These are phyloP conservation scores for Acanthamoeba healyi DNA, from an alignment of 208 protist species.

Conservation along the genomic window DNA sequence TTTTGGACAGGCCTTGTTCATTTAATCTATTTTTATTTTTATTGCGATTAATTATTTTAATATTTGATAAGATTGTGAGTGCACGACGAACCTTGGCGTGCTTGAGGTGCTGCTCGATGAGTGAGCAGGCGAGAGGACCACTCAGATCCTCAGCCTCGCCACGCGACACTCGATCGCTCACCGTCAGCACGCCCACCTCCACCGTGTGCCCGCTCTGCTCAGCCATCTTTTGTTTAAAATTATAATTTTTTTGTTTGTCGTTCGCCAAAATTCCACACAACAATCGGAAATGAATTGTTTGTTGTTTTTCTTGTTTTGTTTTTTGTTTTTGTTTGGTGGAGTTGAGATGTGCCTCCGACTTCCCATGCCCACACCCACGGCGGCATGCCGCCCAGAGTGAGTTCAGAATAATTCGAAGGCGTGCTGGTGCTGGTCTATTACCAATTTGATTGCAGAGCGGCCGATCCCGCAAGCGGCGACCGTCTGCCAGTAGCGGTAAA, in stretches of 20 bases:
- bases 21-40: too few relatives aligned
- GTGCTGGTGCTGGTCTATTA: slow-evolving; percentile 8
- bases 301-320: not conserved
- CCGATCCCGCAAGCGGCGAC: slow-evolving; percentile 32
- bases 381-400: not conserved
- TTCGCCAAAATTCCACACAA: too few relatives aligned
- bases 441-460: slow-evolving; percentile 11
- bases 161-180: slow-evolving; percentile 76
- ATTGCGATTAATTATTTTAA: too few relatives aligned
- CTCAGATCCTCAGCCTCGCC: slow-evolving; percentile 76
- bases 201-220: not conserved
- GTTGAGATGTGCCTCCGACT: slow-evolving; percentile 16
- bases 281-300: too few relatives aligned
- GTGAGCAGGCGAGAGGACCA: slow-evolving; percentile 67
- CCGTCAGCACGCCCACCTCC: slow-evolving; percentile 80
- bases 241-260: too few relatives aligned
- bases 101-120: slow-evolving; percentile 60
- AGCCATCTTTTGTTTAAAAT: not conserved
- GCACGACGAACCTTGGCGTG: not conserved
- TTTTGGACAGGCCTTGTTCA: too few relatives aligned
- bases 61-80: too few relatives aligned
- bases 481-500: slow-evolving; percentile 50
- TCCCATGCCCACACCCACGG: slow-evolving; percentile 10
- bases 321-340: not conserved
- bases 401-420: slow-evolving; percentile 35